Base-by-base conservation (phyloP, 2,329 filamentous ascomycete genomes). In the Cryphonectria naterciae region DNA sequence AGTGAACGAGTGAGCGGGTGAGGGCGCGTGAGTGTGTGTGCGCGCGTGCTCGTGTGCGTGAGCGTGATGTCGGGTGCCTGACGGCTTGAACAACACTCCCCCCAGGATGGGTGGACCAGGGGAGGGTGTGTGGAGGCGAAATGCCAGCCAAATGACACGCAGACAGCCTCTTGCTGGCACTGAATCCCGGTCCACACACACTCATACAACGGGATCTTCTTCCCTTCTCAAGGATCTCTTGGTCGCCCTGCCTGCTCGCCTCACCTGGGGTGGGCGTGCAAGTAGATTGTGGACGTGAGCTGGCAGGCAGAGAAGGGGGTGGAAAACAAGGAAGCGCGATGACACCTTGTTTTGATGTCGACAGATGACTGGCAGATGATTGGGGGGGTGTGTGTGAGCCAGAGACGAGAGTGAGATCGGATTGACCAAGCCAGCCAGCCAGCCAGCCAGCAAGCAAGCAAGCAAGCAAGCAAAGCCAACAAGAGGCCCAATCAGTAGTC, bases 111-210 rank as follows among this genome's bases (percentile, higher is more conserved):
- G 37, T 37, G 32, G 67, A 58, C 67, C 58, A 49, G 46, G 64
- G 43, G 43, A 56, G 70, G 69, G 70, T 70, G 52, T 69, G 70
- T 70, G 68, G 70, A 72, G 68, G 70, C 68, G 68, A 15, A 60
- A 68, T 68, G 64, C 60, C 70, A 72, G 66, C 68, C 68, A 72
- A 70, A 65, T 63, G 62, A 71, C 71, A 71, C 67, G 71, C 71
- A 62, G 71, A 69, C 67, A 70, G 62, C 62, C 62, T 73, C 62
- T 63, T 73, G 71, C 67, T 73, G 71, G 66, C 54, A 69, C 69
- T 67, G 43, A 49, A 68, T 68, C 65, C 68, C 54, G 66, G 71
- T 68, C 65, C 69, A n/a, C 32, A 37, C 22, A n/a, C 58, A n/a
- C 46, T 39, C 37, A n/a, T 8, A 8, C 46, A n/a, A 67, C 71